Base-by-base conservation (phyloP, 2,329 filamentous ascomycete species). In the Fusarium nelsonii region DNA sequence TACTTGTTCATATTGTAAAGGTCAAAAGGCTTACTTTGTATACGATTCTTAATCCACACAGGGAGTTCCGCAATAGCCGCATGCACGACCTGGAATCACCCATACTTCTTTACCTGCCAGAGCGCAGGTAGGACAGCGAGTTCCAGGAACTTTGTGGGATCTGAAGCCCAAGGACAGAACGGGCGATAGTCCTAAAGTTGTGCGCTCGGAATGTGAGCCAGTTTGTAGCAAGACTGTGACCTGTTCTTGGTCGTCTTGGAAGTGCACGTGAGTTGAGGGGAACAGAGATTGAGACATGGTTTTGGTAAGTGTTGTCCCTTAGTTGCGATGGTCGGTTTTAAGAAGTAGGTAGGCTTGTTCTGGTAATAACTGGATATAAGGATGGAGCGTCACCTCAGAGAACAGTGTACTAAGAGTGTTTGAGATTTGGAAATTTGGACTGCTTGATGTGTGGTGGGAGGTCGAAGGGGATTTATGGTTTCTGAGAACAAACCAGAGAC, bases 1-100 rank as follows among this genome's bases (percentile, higher is more conserved):
- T 20, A 32, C 20, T 26, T 33, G 3, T 44, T 48, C 33, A 23
- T 15, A 32, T 36, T n/a, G 8, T 12, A 18, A 8, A 15, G 18
- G 36, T n/a, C 7, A 2, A 11, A n/a, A 37, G n/a, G 28, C 63
- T 55, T 40, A 70, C 67, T n/a, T 48, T 34, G 20, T 50, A 30
- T 46, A 40, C 40, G 55, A 49, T 36, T 49, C 40, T 37, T 68
- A 62, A 30, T 70, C 67, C 11, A 66, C 77, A 46, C 78, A 80
- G 6, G 82, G 81, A 26, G 84, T 85, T 50, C 84, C 84, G 75
- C 84, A 86, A 68, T 83, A 82, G 33, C 81, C 81, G 71, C 85
- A 87, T 51, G 78, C 78, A 58, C 83, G 81, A 53, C 85, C 85
- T 33, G 84, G 84, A 63, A 86, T 84, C 26, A 87, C 85, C 85